phyloP scores from a whole-genome alignment of 805 yeast species.

The Sugiyamaella floridensis region DNA sequence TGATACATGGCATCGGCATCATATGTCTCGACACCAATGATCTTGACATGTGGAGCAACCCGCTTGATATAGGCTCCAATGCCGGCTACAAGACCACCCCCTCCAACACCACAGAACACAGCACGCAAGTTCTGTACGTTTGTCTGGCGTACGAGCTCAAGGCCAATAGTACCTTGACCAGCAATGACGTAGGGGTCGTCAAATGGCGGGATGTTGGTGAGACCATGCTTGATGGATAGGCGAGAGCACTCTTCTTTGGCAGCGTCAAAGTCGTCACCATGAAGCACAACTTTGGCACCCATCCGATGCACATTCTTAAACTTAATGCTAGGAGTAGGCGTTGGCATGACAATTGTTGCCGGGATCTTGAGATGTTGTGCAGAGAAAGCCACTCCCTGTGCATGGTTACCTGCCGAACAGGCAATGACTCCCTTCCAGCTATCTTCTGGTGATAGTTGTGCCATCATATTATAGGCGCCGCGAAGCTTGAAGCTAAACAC shows the following conservation, averaged over 20 bases:
- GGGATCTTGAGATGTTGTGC: constrained; percentile 81
- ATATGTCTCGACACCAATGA: constrained; percentile 91
- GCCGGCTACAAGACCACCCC: constrained; percentile 95
- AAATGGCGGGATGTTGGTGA: constrained; percentile 94
- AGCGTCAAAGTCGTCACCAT: constrained; percentile 92
- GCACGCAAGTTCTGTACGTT: constrained; percentile 72
- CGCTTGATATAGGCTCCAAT: constrained; percentile 84
- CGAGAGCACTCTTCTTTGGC: constrained; percentile 87
- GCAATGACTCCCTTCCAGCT: constrained; percentile 86
- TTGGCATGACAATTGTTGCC: constrained; percentile 97
- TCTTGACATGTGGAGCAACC: constrained; percentile 93
- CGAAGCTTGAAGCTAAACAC: constrained; percentile 94
- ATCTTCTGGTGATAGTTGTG: constrained; percentile 57
- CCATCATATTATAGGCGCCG: constrained; percentile 97
- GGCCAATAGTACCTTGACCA: constrained; percentile 96
- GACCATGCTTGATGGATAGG: constrained; percentile 58
- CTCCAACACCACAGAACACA: constrained; percentile 90
- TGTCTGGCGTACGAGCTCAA: constrained; percentile 85
- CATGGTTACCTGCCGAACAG: constrained; percentile 98
- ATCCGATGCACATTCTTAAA: constrained; percentile 83
- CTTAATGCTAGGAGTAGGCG: constrained; percentile 92
- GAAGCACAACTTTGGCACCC: constrained; percentile 89
- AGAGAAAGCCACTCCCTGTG: constrained; percentile 96
- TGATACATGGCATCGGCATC: constrained; percentile 92
- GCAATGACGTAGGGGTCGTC: constrained; percentile 98